Evolutionary conservation across 129 eudicot species (phyloP), one percentile per base, ranked within the genome.

Genomic region (Artemisia annua): DNA sequence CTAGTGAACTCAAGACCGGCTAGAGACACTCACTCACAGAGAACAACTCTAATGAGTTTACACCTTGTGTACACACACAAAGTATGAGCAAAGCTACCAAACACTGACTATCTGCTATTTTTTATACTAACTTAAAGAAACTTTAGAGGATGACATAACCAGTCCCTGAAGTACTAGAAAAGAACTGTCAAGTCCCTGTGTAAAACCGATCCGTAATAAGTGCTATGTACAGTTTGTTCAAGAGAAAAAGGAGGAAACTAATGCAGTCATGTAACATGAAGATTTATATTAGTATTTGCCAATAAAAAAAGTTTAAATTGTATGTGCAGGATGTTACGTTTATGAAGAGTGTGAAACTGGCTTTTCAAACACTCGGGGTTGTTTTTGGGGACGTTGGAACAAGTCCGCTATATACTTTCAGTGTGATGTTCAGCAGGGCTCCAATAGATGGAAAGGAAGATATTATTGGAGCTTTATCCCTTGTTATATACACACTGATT

Each of bases 311-410:
- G 20, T 51, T 22, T 24, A 18, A 49, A 78, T 56, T 66, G 70
- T 76, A 54, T 63, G 82, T 55, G 87, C 95, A 90, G 97, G 97
- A 90, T 72, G 74, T 79, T 79, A 83, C 79, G 46, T 61, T 80
- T 52, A 73, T 86, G 55, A 85, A 87, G 84, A 74, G 77, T 50
- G 61, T 90, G 32, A 66, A 79, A 60, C 83, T 94, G 62, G 88
- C 88, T 7, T 85, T 90, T 75, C 98, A 94, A 83, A 87, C 92
- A 52, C 90, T 94, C n/a, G 98, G 97, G 73, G 91, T 94, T 63
- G 98, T 94, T 49, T 94, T 90, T 81, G 98, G 98, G 72, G 98
- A 94, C 79, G 93, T 94, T 78, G 98, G 97, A 70, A 94, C 96
- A 13, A 90, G 98, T 75, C 97, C 97, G 12, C 74, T 90, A 64